Percentiles rank a stretch among this genome's conserved stretches.
Conservation (phyloP, 352 stramenopile genomes). For the Thraustochytrium striatum region DNA sequence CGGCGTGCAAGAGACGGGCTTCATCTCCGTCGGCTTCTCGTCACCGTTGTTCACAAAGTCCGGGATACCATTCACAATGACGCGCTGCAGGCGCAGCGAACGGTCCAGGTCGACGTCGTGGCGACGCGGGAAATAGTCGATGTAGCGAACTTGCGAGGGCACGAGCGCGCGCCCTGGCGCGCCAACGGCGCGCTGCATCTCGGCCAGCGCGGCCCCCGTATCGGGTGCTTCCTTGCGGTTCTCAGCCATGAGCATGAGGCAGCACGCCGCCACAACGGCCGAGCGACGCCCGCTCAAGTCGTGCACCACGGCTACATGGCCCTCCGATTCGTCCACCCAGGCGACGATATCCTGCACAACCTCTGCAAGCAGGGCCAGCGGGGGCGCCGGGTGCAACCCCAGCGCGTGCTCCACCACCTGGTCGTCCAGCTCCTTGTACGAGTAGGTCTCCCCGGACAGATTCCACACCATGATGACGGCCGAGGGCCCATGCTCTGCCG, state of each 20-base stretch:
- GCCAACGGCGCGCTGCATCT: neutral
- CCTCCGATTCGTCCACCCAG: neutral
- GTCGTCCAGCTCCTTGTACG: neutral
- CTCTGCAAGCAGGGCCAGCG: neutral
- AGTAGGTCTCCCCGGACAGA: constrained; percentile 34
- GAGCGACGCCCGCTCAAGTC: constrained; percentile 22
- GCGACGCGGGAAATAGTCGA: constrained; percentile 20
- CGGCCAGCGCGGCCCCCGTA: neutral
- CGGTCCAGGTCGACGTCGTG: neutral
- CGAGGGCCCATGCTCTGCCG: neutral
- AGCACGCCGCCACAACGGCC: constrained; percentile 31
- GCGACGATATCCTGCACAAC: neutral
- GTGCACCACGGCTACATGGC: constrained; percentile 9
- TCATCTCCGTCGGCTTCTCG: neutral
- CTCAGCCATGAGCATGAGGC: neutral
- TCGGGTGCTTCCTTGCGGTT: neutral
- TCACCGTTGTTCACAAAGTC: constrained; percentile 15
- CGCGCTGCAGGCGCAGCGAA: constrained; percentile 4
- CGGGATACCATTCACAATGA: constrained; percentile 45
- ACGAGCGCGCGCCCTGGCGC: neutral
- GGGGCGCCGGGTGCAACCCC: constrained; percentile 9
- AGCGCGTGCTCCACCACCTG: constrained; percentile 31
- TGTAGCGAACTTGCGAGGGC: constrained; percentile 22
- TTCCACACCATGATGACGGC: constrained; percentile 13
- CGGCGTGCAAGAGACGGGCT: neutral